These are phyloP conservation scores for Thermomucor indicae-seudaticae DNA, from an alignment of 371 early-diverging fungal genomes.

Conservation along the genomic window DNA sequence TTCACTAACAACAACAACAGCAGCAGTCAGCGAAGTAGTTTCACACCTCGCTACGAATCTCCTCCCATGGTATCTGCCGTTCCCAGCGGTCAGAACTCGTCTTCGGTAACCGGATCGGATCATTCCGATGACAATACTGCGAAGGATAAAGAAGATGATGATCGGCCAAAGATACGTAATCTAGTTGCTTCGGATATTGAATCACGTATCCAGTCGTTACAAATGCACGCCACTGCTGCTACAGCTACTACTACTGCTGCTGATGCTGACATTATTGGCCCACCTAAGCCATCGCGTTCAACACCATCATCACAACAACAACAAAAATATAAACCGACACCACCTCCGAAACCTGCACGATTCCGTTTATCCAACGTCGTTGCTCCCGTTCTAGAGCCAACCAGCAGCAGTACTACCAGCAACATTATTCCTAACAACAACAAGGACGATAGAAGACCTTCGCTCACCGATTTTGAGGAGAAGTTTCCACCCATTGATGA, in stretches of 20 bases:
- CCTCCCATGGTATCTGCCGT: no score
- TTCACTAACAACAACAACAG: background rate
- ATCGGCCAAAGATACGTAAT: conserved; percentile 1
- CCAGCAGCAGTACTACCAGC: background rate
- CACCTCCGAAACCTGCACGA: conserved; percentile 44
- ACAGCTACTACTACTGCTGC: background rate
- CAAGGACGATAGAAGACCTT: background rate
- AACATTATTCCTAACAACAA: background rate
- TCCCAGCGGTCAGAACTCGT: background rate
- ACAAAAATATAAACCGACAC: conserved; percentile 24
- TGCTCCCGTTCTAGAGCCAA: background rate
- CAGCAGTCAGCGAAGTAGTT: background rate
- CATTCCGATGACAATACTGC: conserved; percentile 4
- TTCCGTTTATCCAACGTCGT: conserved; percentile 23
- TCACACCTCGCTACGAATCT: background rate
- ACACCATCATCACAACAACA: background rate
- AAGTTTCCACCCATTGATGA: background rate
- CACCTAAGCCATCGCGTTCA: background rate
- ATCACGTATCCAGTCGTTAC: conserved; percentile 23
- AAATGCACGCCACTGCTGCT: conserved; percentile 9
- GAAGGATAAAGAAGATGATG: conserved; percentile 1
- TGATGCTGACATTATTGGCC: background rate
- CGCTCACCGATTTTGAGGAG: background rate
- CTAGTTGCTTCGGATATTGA: conserved; percentile 31
- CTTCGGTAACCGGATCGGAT: background rate